phyloP scores from a whole-genome alignment of 352 stramenopile species.

The Blastocystis sp. region DNA sequence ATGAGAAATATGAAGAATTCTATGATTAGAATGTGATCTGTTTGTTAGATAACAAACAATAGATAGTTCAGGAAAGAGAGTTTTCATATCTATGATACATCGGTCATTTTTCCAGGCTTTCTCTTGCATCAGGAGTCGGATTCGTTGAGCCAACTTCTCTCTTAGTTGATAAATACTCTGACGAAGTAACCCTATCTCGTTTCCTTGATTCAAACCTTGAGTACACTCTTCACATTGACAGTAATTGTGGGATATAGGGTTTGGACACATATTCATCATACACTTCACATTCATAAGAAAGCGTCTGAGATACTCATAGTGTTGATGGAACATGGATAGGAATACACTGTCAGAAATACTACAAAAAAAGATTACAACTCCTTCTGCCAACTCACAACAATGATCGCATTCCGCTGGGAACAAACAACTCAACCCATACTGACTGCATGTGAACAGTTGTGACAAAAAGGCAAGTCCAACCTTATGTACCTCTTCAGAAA shows the following conservation, averaged over 20 bases:
- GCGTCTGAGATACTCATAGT: background rate
- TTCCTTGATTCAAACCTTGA: background rate
- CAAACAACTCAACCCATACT: background rate
- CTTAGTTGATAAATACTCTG: background rate
- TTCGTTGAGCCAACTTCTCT: background rate
- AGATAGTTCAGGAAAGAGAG: background rate
- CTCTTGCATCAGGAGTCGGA: background rate
- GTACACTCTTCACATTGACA: background rate
- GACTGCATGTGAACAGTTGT: background rate
- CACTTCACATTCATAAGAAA: constrained; percentile 1
- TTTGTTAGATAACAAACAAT: background rate
- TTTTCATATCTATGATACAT: background rate
- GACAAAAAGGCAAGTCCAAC: background rate
- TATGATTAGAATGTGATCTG: background rate
- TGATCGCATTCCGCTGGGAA: background rate
- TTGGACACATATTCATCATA: background rate
- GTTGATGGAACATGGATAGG: background rate
- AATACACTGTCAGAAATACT: background rate
- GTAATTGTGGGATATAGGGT: background rate
- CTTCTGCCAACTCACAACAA: background rate
- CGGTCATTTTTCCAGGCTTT: background rate
- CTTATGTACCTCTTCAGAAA: background rate
- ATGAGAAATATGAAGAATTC: background rate
- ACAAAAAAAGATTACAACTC: background rate
- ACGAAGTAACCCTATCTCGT: background rate